A percentile compares a stretch with the other conserved stretches of the same genome.
Conservation (phyloP, 1,139 yeast species). For the Zhuliangozyma parablackwelliae region DNA sequence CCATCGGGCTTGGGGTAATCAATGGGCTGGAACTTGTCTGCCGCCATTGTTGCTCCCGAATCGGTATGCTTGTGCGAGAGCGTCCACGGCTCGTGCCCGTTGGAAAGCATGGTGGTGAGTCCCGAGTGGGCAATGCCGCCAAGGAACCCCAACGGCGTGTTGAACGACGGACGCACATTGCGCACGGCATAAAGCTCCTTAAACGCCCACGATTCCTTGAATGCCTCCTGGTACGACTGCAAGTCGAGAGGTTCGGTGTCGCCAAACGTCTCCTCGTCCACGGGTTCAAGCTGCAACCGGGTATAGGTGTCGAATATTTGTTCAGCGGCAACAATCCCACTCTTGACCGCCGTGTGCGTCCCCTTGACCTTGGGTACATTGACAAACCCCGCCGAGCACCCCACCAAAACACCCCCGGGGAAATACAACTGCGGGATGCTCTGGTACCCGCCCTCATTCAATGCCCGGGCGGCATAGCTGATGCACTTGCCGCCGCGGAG, state of each 20-base stretch:
- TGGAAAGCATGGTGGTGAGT: slow-evolving; percentile 69
- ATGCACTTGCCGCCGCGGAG: slow-evolving; percentile 88
- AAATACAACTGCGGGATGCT: slow-evolving; percentile 83
- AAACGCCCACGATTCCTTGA: slow-evolving; percentile 78
- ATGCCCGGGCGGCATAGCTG: slow-evolving; percentile 91
- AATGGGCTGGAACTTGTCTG: slow-evolving; percentile 61
- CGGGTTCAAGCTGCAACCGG: slow-evolving; percentile 40
- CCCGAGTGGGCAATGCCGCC: slow-evolving; percentile 88
- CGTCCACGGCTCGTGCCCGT: slow-evolving; percentile 87
- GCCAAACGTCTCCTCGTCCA: slow-evolving; percentile 45
- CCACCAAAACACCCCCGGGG: slow-evolving; percentile 95
- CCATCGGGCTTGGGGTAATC: slow-evolving; percentile 95
- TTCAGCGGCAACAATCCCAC: slow-evolving; percentile 95
- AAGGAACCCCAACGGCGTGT: slow-evolving; percentile 60
- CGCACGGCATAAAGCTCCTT: slow-evolving; percentile 79
- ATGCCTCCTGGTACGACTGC: slow-evolving; percentile 54
- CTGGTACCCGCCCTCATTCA: slow-evolving; percentile 94
- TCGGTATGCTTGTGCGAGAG: slow-evolving; percentile 69
- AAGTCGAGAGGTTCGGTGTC: slow-evolving; percentile 46
- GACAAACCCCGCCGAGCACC: slow-evolving; percentile 94
- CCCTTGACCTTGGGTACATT: slow-evolving; percentile 97
- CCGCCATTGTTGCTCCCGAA: slow-evolving; percentile 64
- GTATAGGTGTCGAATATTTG: slow-evolving; percentile 58
- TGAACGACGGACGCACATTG: slow-evolving; percentile 88
- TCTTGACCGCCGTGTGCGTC: slow-evolving; percentile 95